Evolutionary conservation across 441 rosid species (phyloP).

Genomic region (Populus trichocarpa): DNA sequence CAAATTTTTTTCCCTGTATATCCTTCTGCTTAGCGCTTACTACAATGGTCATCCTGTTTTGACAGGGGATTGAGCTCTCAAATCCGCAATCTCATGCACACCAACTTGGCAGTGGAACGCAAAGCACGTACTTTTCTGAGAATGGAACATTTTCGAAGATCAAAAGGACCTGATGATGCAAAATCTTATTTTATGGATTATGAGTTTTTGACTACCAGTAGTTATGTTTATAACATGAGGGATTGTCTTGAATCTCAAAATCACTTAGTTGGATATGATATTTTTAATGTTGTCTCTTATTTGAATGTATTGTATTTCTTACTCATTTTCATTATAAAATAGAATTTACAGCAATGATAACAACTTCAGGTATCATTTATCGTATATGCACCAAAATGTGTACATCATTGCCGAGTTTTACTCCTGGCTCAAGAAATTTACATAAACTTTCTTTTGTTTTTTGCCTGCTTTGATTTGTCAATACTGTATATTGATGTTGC

Average conservation of each 20-base stretch:
- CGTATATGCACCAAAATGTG: background rate
- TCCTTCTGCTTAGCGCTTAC: background rate
- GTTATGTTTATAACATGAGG: background rate
- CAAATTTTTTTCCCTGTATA: background rate
- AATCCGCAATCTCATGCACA: constrained; percentile 86
- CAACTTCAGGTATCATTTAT: background rate
- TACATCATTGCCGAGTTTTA: background rate
- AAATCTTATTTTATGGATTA: background rate
- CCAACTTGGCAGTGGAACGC: constrained; percentile 86
- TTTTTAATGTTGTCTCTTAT: background rate
- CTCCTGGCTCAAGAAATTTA: background rate
- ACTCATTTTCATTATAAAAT: background rate
- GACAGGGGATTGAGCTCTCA: constrained; percentile 82
- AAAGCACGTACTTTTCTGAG: constrained; percentile 94
- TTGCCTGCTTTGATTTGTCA: too few species aligned
- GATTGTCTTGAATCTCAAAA: background rate
- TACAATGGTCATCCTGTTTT: background rate
- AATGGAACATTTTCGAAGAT: constrained; percentile 88
- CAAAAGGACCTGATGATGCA: constrained; percentile 49
- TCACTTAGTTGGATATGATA: background rate
- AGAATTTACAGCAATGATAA: background rate
- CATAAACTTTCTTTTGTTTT: background rate
- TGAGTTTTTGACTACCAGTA: background rate
- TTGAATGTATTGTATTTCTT: background rate
- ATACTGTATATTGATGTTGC: too few species aligned